phyloP scores from a whole-genome alignment of 2,329 filamentous ascomycete genomes.

The Cytospora chrysosperma region DNA sequence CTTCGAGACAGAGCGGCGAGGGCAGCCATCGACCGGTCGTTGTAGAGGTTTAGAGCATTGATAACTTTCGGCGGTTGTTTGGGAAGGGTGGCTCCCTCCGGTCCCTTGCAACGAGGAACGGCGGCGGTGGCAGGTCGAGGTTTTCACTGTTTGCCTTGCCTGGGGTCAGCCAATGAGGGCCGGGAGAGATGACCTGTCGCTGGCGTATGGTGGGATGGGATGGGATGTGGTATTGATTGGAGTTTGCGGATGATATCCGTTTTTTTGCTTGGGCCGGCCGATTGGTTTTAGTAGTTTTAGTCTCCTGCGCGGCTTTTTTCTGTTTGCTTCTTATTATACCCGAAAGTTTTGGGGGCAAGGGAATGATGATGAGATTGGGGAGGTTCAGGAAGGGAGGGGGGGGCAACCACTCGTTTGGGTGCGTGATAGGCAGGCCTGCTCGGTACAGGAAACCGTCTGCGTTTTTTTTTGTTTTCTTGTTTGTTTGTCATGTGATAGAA shows the following conservation, averaged over 20 bases:
- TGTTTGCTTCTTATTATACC: slow-evolving; percentile 15
- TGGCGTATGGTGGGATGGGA: background rate
- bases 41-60: slow-evolving; percentile 23
- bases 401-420: background rate
- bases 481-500: background rate
- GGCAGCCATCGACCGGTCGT: slow-evolving; percentile 17
- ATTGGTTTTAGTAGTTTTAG: background rate
- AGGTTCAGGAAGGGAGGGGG: no score
- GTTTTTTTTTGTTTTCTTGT: background rate
- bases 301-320: background rate
- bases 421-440: background rate
- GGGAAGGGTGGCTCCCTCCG: slow-evolving; percentile 1
- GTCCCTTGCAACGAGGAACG: background rate
- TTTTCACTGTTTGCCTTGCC: background rate
- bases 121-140: background rate
- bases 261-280: slow-evolving; percentile 3
- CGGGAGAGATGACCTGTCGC: slow-evolving; percentile 1
- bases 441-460: background rate
- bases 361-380: slow-evolving; percentile 5
- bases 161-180: slow-evolving; percentile 4
- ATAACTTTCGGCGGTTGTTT: slow-evolving; percentile 17
- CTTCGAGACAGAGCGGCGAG: slow-evolving; percentile 36
- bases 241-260: slow-evolving; percentile 7
- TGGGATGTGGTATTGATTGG: slow-evolving; percentile 13
- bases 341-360: slow-evolving; percentile 1